Evolutionary conservation across 1,139 yeast species (phyloP), one percentile per base, ranked within the genome.

Genomic region (Casaregolazyma suthepensis): DNA sequence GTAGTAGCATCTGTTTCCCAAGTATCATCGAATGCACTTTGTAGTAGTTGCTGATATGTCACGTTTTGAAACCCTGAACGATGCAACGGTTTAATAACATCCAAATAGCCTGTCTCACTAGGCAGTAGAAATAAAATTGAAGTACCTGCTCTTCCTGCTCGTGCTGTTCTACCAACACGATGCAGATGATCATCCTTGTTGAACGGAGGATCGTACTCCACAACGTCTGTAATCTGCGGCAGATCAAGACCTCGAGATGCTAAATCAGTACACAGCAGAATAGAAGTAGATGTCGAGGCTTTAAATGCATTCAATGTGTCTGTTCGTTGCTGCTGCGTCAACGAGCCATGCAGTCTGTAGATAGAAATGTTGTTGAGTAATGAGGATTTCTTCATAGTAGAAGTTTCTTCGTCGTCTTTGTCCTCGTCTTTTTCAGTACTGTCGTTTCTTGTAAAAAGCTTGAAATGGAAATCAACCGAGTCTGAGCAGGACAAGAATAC

Each of bases 1-100:
- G 96, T 89, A 0, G 99, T 93, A 2, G 97, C 99, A 65, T 87
- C 91, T 31, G 84, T 82, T 68, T 91, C 97, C 98, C 98, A 94
- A 71, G 57, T 70, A 22, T 78, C 81, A 7, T 80, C 84, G 69
- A 87, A 88, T 0, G 91, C 90, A 9, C 76, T 73, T 61, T 80
- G 76, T 53, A 78, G 75, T 56, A 74, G 72, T 51, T 67, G 75
- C 60, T 75, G 77, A 56, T 78, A 95, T 61, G 80, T 82, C 40
- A 75, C 72, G 46, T 74, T 61, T 56, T 72, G 71, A 46, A 76
- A 72, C n/a, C 81, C 85, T 57, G 79, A 78, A 13, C 87, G 85
- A 70, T 93, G 99, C 52, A 74, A 72, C 3, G 75, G 73, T 49
- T 72, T 73, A 48, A 85, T 75, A 51, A 72, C 69, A 12, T 83